These are phyloP conservation scores for Erysimum pusillum DNA, from an alignment of 441 rosid species.

Conservation along the genomic window DNA sequence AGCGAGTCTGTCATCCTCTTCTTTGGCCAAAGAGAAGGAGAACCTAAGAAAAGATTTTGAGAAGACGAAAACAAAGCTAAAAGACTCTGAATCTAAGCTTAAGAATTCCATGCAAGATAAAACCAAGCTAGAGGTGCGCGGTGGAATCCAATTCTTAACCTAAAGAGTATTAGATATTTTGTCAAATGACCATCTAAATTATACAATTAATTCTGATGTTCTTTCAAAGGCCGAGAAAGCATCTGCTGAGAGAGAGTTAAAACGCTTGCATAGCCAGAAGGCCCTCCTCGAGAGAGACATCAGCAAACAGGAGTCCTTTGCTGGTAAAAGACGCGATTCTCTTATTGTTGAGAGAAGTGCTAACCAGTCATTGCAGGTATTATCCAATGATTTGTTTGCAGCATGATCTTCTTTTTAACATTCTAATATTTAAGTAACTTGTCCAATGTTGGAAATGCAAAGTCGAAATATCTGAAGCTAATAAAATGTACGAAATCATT, in stretches of 20 bases:
- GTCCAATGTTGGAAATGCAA: conserved; percentile 14
- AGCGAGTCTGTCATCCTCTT: conserved; percentile 63
- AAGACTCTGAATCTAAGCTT: conserved; percentile 88
- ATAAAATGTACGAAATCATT: conserved; percentile 7
- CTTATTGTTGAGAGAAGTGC: conserved; percentile 59
- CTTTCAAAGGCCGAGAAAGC: conserved; percentile 85
- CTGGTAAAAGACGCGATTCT: conserved; percentile 83
- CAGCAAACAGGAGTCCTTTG: conserved; percentile 78
- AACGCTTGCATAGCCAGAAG: conserved; percentile 77
- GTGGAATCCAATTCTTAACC: conserved; percentile 17
- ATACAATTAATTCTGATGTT: conserved; percentile 21
- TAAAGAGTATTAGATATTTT: conserved; percentile 16
- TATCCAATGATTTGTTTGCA: conserved; percentile 19
- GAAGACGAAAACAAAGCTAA: conserved; percentile 79
- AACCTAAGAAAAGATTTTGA: conserved; percentile 85
- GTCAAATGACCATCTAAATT: conserved; percentile 14
- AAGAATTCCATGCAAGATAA: conserved; percentile 89
- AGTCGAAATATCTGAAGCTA: conserved; percentile 15
- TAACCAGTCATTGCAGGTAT: conserved; percentile 79
- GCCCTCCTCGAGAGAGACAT: conserved; percentile 88
- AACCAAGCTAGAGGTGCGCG: conserved; percentile 90
- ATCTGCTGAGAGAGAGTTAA: conserved; percentile 82
- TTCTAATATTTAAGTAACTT: conserved; percentile 15
- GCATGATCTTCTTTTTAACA: not conserved
- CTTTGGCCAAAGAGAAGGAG: conserved; percentile 83